Conservation (phyloP, 768 basidiomycete species). For the Leccinum boreale region DNA sequence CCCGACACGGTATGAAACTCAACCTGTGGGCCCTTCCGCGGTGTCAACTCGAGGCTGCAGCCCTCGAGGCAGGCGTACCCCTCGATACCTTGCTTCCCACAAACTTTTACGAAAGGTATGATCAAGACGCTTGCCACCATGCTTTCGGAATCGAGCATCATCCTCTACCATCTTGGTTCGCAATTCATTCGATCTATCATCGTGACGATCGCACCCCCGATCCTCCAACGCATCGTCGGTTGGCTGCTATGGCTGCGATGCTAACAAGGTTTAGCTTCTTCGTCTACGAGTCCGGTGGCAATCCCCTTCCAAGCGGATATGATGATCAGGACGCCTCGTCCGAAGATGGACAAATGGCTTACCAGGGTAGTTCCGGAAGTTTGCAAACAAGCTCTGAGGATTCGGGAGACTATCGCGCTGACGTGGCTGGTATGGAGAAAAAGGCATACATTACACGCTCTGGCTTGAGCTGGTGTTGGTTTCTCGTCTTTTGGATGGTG, state of each 20-base stretch:
- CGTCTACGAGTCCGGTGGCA: slow-evolving; percentile 27
- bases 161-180: slow-evolving; percentile 16
- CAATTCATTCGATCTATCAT: slow-evolving; percentile 19
- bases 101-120: slow-evolving; percentile 26
- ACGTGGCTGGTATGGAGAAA: slow-evolving; percentile 39
- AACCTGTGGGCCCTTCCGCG: slow-evolving; percentile 60
- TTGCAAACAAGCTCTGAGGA: slow-evolving; percentile 5
- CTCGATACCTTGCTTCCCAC: slow-evolving; percentile 48
- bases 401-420: slow-evolving; percentile 16
- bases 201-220: slow-evolving; percentile 7
- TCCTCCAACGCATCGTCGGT: slow-evolving; percentile 52
- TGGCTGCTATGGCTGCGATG: slow-evolving; percentile 57
- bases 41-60: slow-evolving; percentile 55
- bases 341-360: not conserved
- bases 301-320: not conserved
- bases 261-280: slow-evolving; percentile 51
- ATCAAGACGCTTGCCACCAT: not conserved
- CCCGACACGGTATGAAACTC: slow-evolving; percentile 50
- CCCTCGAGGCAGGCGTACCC: slow-evolving; percentile 66
- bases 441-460: slow-evolving; percentile 59
- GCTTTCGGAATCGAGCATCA: not conserved
- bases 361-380: slow-evolving; percentile 8
- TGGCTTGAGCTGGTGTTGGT: slow-evolving; percentile 52
- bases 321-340: not conserved
- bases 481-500: slow-evolving; percentile 79